Evolutionary conservation across 2,329 filamentous ascomycete genomes (phyloP), one percentile per base, ranked within the genome.

Genomic region (Phialophora verrucosa): DNA sequence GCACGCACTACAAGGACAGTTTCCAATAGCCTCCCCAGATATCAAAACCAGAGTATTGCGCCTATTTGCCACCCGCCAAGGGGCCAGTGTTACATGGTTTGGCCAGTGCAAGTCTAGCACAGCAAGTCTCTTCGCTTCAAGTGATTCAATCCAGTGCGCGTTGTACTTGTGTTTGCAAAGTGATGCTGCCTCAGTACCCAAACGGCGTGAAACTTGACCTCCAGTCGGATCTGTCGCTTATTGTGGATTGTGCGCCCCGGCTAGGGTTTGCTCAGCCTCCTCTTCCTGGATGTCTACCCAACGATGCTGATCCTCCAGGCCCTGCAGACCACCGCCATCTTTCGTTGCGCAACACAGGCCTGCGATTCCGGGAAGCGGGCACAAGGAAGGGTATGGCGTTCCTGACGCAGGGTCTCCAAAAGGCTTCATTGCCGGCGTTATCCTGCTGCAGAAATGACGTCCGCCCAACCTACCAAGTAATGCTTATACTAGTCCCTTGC

Each of bases 141-240:
- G 31, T 31, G 59, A 27, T 44, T 61, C n/a, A 54, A 44, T 51
- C 31, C 29, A 61, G 3, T 14, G 12, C n/a, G 12, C 50, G 12
- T 29, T 55, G 27, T 31, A 55, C 27, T 31, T 32, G 29, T 55
- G 29, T 55, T n/a, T 32, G 53, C 53, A 51, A 51, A 51, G 49
- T 51, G 49, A 51, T 51, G 49, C 49, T 51, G 23, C 49, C 3
- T 7, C 23, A 23, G 20, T 55, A 35, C 53, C 53, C 29, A 35
- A 55, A 29, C 29, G 4, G 12, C 29, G 27, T 11, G 29, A 55
- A 17, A 20, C 53, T n/a, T 35, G 17, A 32, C 59, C n/a, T 54
- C 59, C 59, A 61, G 59, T 61, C 59, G 59, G 59, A 61, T 61
- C 35, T 38, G 59, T 54, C 35, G 57, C 57, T 25, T 53, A 20